Evolutionary conservation across 768 basidiomycete species (phyloP).

Genomic region (Hericium coralloides): DNA sequence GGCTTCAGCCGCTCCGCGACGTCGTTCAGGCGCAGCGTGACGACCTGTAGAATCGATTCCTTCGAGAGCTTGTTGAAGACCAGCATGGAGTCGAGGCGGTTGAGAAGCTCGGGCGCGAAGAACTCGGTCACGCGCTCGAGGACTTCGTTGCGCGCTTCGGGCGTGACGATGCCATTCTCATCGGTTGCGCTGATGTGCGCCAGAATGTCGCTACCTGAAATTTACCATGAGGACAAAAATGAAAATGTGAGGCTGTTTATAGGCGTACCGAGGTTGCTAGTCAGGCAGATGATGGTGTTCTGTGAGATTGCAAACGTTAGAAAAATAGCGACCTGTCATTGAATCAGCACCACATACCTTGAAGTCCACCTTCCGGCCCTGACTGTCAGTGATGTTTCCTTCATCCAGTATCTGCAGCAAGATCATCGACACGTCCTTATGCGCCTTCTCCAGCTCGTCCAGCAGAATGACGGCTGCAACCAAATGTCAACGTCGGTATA

Average conservation of each 20-base stretch:
- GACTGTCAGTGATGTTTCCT: conserved; percentile 82
- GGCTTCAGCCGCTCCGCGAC: conserved; percentile 56
- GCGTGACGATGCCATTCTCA: conserved; percentile 53
- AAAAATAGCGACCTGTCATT: not conserved
- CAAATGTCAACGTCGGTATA: not conserved
- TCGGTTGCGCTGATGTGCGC: conserved; percentile 57
- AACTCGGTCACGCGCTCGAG: conserved; percentile 66
- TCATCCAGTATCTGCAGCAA: conserved; percentile 88
- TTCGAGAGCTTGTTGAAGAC: conserved; percentile 88
- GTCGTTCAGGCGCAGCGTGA: conserved; percentile 66
- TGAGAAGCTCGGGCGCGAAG: conserved; percentile 87
- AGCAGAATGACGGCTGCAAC: conserved; percentile 48
- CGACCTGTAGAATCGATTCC: conserved; percentile 67
- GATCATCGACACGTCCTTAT: conserved; percentile 90
- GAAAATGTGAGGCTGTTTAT: not conserved
- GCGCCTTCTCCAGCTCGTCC: conserved; percentile 71
- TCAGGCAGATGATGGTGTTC: conserved; percentile 90
- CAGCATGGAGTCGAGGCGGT: conserved; percentile 78
- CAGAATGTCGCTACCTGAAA: conserved; percentile 53
- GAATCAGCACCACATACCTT: conserved; percentile 36
- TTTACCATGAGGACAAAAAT: not conserved
- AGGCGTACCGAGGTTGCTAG: conserved; percentile 66
- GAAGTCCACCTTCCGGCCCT: conserved; percentile 88
- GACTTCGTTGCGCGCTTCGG: conserved; percentile 55
- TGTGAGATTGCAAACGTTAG: conserved; percentile 13